Evolutionary conservation across 169 alveolate species (phyloP), one percentile per base, ranked within the genome.

Genomic region (Plasmodium falciparum): DNA sequence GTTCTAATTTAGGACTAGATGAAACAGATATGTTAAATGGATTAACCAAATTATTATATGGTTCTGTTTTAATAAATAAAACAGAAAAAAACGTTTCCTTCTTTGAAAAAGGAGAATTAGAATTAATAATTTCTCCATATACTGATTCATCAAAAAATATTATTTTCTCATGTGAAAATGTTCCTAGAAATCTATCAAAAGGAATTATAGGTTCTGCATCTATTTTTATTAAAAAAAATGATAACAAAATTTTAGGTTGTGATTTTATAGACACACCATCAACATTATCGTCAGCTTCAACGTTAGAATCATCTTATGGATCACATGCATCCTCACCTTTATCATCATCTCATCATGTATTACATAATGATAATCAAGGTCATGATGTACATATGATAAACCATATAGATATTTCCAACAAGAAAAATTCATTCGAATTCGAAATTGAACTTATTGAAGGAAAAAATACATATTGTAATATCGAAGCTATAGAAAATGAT

Each of bases 401-500:
- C 8, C 39, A n/a, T 67, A 1, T 11, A 11, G 20, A 2, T 2
- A 47, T 9, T 6, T 1, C 24, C 3, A n/a, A 63, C n/a, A 29
- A 43, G 49, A 76, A 76, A 2, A 65, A 76, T 33, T 76, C 85
- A 1, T 83, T 83, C 39, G 91, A 69, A 67, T 83, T 83, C 43
- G 85, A 83, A 61, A 67, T 69, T 2, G 73, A 83, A 17, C 13
- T 83, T 0, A 56, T 69, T 15, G 91, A 83, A 61, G 91, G 91
- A 0, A 70, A 69, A 33, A 54, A 20, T 11, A 39, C 70, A 39
- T 67, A 83, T 26, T 83, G 91, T 39, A 70, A 83, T 24, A 59
- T 83, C 3, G 91, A 83, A 70, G 91, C 91, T 6, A 83, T 67
- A 33, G 85, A 83, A 62, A 83, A 83, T 67, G 91, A 83, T 47